Evolutionary conservation across 2,329 filamentous ascomycete species (phyloP).

Genomic region (Epichloe typhina): DNA sequence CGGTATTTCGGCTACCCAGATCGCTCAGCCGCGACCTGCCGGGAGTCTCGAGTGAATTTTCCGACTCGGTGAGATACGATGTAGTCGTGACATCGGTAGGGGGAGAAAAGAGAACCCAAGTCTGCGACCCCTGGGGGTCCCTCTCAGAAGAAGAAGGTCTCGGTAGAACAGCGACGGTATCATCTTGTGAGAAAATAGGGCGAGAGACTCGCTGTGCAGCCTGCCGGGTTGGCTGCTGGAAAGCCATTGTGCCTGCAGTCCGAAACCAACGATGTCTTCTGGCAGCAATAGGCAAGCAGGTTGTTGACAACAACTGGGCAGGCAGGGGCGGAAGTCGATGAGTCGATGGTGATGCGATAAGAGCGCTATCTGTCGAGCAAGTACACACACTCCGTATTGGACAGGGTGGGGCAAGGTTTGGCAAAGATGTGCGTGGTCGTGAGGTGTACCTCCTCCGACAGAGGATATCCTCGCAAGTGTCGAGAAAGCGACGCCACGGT

Average conservation of each 20-base stretch:
- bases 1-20: conserved; percentile 63
- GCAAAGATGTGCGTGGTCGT: neutral
- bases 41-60: conserved; percentile 49
- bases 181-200: conserved; percentile 26
- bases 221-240: conserved; percentile 46
- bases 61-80: conserved; percentile 54
- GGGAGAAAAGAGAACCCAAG: conserved; percentile 90
- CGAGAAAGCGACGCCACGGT: neutral
- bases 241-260: conserved; percentile 32
- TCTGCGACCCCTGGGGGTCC: conserved; percentile 58
- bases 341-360: conserved; percentile 4
- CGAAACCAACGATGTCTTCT: neutral
- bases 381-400: neutral
- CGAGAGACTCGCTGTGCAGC: conserved; percentile 34
- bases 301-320: too few relatives aligned
- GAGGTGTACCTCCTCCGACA: neutral
- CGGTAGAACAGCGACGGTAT: conserved; percentile 14
- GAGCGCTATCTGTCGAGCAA: conserved; percentile 1
- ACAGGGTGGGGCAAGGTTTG: neutral
- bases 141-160: conserved; percentile 15
- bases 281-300: neutral
- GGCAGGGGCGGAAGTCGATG: neutral
- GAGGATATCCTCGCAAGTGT: neutral
- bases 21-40: conserved; percentile 67
- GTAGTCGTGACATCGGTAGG: conserved; percentile 49